Conservation (phyloP, 2,329 filamentous ascomycete species). For the Dryadomyces quercivorus region DNA sequence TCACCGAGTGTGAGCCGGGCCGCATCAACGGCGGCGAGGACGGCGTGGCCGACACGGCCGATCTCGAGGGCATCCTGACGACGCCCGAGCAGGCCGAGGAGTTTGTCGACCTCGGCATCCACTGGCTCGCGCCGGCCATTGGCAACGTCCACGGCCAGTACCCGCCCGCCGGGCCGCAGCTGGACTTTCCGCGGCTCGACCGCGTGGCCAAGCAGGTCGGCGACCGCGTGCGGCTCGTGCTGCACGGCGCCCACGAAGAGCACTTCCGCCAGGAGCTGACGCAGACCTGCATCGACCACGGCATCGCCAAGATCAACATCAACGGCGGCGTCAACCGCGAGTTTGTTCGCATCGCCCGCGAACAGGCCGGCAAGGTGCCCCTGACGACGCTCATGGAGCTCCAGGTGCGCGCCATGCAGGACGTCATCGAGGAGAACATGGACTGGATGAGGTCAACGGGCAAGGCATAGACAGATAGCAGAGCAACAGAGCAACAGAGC, state of each 20-base stretch:
- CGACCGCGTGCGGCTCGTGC: conserved; percentile 31
- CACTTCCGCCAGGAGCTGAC: conserved; percentile 22
- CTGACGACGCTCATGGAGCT: conserved; percentile 35
- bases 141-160: conserved; percentile 69
- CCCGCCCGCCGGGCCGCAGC: conserved; percentile 47
- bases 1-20: conserved; percentile 57
- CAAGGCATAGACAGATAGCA: background rate
- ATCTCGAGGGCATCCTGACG: conserved; percentile 41
- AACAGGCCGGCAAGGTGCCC: conserved; percentile 30
- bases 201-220: conserved; percentile 30
- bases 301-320: conserved; percentile 37
- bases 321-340: conserved; percentile 40
- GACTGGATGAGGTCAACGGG: conserved; percentile 19
- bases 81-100: conserved; percentile 57
- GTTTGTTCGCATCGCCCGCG: conserved; percentile 29
- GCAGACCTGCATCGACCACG: conserved; percentile 26
- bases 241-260: conserved; percentile 34
- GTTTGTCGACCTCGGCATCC: conserved; percentile 59
- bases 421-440: conserved; percentile 34
- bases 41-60: conserved; percentile 49
- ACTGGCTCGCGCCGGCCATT: conserved; percentile 64
- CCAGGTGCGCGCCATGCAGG: conserved; percentile 33
- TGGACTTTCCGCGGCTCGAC: conserved; percentile 45
- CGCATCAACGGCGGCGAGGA: conserved; percentile 50
- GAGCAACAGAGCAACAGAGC: background rate